Conservation (phyloP, 2,329 filamentous ascomycete species). For the Colletotrichum lupini region DNA sequence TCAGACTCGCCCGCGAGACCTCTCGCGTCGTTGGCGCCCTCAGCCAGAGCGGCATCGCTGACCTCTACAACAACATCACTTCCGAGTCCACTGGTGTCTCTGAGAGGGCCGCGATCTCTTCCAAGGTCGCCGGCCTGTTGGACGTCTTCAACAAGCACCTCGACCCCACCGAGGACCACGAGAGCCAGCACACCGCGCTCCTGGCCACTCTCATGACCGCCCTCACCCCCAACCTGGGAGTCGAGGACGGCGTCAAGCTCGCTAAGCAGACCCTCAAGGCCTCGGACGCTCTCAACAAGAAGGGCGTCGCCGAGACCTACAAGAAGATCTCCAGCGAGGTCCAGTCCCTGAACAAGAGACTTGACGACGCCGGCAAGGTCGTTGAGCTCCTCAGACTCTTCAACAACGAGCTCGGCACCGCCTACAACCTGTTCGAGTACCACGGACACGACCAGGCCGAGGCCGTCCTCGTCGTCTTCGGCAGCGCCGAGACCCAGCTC, state of each 20-base stretch:
- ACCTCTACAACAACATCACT: conserved; percentile 74
- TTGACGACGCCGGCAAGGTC: conserved; percentile 77
- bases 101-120: conserved; percentile 78
- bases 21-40: conserved; percentile 85
- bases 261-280: conserved; percentile 85
- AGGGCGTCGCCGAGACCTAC: conserved; percentile 76
- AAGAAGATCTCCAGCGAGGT: conserved; percentile 72
- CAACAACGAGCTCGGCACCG: conserved; percentile 92
- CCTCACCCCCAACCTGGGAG: conserved; percentile 82
- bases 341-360: conserved; percentile 74
- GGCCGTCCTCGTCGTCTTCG: conserved; percentile 90
- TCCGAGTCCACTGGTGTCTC: conserved; percentile 70
- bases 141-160: conserved; percentile 88
- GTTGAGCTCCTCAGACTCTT: conserved; percentile 77
- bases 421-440: conserved; percentile 95
- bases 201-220: conserved; percentile 84
- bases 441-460: conserved; percentile 83
- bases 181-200: conserved; percentile 93
- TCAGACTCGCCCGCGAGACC: conserved; percentile 84
- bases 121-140: conserved; percentile 77
- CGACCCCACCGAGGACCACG: conserved; percentile 90
- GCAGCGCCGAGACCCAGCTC: conserved; percentile 89
- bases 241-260: conserved; percentile 87
- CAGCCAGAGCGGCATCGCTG: conserved; percentile 75
- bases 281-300: conserved; percentile 81